These are phyloP conservation scores for Bjerkandera adusta DNA, from an alignment of 1,284 basidiomycete genomes.

Conservation along the genomic window DNA sequence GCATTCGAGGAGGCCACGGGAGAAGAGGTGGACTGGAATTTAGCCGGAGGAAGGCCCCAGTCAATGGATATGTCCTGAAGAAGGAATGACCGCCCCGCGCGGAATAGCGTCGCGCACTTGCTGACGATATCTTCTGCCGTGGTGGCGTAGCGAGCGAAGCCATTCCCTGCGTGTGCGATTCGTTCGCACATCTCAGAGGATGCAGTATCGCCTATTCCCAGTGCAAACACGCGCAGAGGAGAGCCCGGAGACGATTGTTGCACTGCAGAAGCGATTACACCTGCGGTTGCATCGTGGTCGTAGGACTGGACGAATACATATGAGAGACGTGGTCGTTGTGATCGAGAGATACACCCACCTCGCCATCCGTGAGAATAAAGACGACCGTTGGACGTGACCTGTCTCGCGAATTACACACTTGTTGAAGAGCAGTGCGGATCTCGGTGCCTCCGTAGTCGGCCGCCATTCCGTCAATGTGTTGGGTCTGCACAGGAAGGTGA, in stretches of 20 bases:
- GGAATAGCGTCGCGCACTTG: conserved; percentile 48
- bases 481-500: conserved; percentile 13
- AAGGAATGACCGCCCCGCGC: conserved; percentile 44
- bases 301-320: neutral
- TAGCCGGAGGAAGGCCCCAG: conserved; percentile 39
- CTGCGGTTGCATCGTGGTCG: conserved; percentile 5
- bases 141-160: conserved; percentile 44
- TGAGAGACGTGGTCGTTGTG: neutral
- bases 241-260: conserved; percentile 17
- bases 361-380: conserved; percentile 12
- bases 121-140: conserved; percentile 41
- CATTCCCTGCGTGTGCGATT: conserved; percentile 50
- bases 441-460: conserved; percentile 49
- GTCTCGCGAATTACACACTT: conserved; percentile 33
- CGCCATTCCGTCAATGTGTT: conserved; percentile 36
- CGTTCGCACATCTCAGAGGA: conserved; percentile 50
- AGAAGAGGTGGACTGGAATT: neutral
- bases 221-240: conserved; percentile 47
- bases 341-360: conserved; percentile 1
- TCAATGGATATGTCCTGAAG: conserved; percentile 45
- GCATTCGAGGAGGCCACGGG: neutral
- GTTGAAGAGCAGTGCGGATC: conserved; percentile 37
- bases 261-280: conserved; percentile 9
- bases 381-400: conserved; percentile 35
- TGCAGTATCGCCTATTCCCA: conserved; percentile 51